Evolutionary conservation across 257 asterid species (phyloP).

Genomic region (Capsicum pubescens): DNA sequence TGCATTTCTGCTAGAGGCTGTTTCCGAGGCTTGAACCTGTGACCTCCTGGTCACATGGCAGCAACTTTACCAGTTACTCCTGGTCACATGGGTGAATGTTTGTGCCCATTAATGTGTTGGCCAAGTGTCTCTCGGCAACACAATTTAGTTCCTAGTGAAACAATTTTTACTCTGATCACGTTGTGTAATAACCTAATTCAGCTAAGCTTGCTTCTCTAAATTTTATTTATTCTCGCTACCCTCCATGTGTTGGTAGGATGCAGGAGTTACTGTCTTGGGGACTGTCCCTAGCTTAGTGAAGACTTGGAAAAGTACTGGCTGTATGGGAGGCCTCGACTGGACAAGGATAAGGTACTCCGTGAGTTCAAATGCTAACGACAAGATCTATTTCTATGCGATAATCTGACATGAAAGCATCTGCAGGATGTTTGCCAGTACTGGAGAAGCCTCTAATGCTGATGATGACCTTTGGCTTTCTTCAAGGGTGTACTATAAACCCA

Average conservation of each 20-base stretch:
- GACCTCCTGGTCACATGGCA: no score
- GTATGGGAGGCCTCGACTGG: constrained; percentile 91
- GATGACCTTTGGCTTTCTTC: constrained; percentile 99
- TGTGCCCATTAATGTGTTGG: background rate
- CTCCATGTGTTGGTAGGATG: constrained; percentile 60
- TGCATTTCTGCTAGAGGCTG: no score
- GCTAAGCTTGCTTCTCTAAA: background rate
- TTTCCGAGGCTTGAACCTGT: no score
- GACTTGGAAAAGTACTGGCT: constrained; percentile 82
- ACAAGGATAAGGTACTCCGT: constrained; percentile 69
- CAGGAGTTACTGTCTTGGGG: constrained; percentile 82
- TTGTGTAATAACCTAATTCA: background rate
- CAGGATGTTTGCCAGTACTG: constrained; percentile 79
- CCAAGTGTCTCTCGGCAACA: background rate
- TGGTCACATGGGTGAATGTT: background rate
- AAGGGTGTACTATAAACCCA: constrained; percentile 71
- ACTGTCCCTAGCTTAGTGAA: constrained; percentile 97
- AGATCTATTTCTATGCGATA: constrained; percentile 19
- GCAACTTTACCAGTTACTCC: no score
- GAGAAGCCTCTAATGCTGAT: constrained; percentile 86
- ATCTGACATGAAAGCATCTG: constrained; percentile 30
- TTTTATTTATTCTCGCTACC: constrained; percentile 12
- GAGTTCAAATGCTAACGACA: constrained; percentile 18
- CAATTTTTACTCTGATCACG: constrained; percentile 17
- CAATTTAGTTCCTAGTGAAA: background rate